Evolutionary conservation across 306 rosid species (phyloP).

Genomic region (Trifolium fragiferum): DNA sequence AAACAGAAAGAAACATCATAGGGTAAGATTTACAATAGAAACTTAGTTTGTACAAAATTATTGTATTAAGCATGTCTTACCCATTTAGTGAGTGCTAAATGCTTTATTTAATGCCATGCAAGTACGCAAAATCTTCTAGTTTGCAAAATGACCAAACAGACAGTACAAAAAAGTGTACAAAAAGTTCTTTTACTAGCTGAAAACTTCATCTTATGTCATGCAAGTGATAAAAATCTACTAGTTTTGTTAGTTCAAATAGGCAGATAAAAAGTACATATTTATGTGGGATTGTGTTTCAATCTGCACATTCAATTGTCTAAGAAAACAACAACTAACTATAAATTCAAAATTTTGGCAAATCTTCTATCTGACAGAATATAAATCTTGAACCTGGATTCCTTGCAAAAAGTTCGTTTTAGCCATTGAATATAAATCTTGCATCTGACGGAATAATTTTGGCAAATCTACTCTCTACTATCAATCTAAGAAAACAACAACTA

Average conservation of each 20-base stretch:
- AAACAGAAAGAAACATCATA: constrained; percentile 38
- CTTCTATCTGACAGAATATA: no score
- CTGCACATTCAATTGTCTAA: no score
- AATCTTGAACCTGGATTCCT: no score
- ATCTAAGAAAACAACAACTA: no score
- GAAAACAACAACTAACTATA: no score
- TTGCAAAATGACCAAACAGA: background rate
- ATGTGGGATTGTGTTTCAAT: background rate
- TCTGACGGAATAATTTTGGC: no score
- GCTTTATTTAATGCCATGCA: background rate
- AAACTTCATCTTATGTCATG: background rate
- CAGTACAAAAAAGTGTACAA: no score
- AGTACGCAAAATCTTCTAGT: background rate
- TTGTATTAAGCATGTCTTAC: background rate
- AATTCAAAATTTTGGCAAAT: no score
- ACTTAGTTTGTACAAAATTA: constrained; percentile 36
- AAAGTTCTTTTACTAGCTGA: background rate
- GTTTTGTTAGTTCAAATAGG: background rate
- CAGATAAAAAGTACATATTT: no score
- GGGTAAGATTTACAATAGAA: constrained; percentile 52
- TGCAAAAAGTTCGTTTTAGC: no score
- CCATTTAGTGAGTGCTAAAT: background rate
- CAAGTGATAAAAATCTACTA: background rate
- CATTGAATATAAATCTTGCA: no score
- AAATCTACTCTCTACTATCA: no score